A percentile compares a stretch with the other conserved stretches of the same genome.
phyloP scores from a whole-genome alignment of 257 asterid species.

The Striga asiatica region DNA sequence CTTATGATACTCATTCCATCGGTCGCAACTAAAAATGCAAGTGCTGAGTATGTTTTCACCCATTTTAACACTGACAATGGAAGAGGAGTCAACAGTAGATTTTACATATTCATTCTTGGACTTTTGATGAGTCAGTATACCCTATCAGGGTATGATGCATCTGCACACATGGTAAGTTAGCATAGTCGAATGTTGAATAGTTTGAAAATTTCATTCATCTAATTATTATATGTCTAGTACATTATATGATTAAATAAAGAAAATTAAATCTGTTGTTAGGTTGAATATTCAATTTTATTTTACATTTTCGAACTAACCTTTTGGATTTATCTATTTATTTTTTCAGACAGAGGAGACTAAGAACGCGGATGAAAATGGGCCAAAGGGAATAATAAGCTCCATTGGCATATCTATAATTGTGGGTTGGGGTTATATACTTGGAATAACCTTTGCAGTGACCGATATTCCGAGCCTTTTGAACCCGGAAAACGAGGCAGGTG shows the following conservation, averaged over 20 bases:
- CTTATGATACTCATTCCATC: conserved; percentile 79
- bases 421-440: conserved; percentile 94
- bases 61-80: conserved; percentile 73
- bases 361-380: conserved; percentile 76
- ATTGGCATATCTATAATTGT: conserved; percentile 81
- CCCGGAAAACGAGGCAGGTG: conserved; percentile 68
- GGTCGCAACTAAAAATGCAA: conserved; percentile 75
- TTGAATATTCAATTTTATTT: too few species aligned
- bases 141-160: conserved; percentile 83
- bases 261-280: too few species aligned
- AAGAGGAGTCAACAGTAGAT: conserved; percentile 45
- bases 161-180: conserved; percentile 93
- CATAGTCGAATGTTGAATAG: too few species aligned
- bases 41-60: conserved; percentile 72
- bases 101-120: conserved; percentile 76
- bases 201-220: too few species aligned
- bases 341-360: conserved; percentile 89
- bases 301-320: not conserved
- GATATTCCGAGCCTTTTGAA: conserved; percentile 61
- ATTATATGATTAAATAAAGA: too few species aligned
- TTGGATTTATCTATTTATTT: conserved; percentile 9
- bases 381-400: conserved; percentile 83
- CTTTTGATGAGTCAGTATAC: conserved; percentile 97
- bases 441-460: conserved; percentile 86
- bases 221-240: too few species aligned